phyloP scores from a whole-genome alignment of 2,329 filamentous ascomycete genomes.

The Coleophoma cylindrospora region DNA sequence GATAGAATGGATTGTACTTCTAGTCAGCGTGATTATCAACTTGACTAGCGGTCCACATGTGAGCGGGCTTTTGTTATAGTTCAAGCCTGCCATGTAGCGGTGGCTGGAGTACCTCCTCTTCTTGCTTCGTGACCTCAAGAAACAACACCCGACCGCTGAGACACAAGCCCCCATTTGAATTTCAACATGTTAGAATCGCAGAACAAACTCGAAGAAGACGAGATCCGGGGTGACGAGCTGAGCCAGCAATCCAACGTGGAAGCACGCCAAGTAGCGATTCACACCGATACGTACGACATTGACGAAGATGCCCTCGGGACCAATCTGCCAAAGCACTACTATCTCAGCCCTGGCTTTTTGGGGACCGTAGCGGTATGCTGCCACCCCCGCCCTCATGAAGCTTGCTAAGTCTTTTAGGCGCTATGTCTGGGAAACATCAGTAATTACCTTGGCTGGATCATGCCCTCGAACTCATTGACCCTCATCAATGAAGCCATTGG shows the following conservation, averaged over 20 bases:
- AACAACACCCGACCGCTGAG: no score
- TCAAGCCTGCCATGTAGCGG: no score
- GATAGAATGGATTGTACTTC: no score
- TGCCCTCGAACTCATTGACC: conserved; percentile 17
- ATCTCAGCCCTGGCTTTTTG: conserved; percentile 9
- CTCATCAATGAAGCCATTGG: conserved; percentile 16
- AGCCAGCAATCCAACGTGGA: no score
- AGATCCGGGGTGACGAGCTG: not conserved
- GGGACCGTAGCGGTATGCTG: conserved; percentile 12
- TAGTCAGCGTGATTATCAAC: no score
- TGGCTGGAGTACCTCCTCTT: no score
- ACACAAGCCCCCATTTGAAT: no score
- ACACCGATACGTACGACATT: conserved; percentile 1
- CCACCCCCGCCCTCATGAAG: not conserved
- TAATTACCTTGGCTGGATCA: conserved; percentile 17
- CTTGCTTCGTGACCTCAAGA: no score
- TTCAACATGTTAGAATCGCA: no score
- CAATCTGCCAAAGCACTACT: conserved; percentile 9
- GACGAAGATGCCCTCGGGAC: conserved; percentile 3
- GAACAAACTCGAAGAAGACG: not conserved
- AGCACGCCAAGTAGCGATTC: not conserved
- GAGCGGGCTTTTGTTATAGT: no score
- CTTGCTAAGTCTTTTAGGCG: conserved; percentile 7
- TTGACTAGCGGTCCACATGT: no score
- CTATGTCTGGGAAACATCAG: conserved; percentile 19